These are phyloP conservation scores for Alternaria gansuensis DNA, from an alignment of 2,329 filamentous ascomycete genomes.

Conservation along the genomic window DNA sequence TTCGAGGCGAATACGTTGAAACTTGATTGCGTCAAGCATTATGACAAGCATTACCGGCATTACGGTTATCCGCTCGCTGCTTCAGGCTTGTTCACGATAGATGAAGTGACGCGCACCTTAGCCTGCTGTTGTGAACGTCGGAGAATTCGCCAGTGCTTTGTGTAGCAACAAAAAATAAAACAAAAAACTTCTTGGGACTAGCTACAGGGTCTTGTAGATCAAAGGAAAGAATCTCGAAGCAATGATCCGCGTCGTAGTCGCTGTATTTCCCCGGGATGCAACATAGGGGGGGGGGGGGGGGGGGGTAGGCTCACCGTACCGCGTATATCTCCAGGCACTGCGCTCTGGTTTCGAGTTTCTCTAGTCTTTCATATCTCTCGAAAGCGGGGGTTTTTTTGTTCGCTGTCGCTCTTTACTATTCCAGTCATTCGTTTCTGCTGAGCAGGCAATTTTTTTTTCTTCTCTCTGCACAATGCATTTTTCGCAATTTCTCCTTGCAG, in stretches of 20 bases:
- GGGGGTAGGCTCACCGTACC: neutral
- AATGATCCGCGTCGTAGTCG: neutral
- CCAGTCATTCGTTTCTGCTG: conserved; percentile 35
- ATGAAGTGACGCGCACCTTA: conserved; percentile 11
- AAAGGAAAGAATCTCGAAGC: neutral
- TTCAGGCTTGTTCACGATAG: conserved; percentile 11
- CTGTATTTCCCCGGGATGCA: neutral
- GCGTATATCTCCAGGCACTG: conserved; percentile 4
- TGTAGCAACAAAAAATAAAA: neutral
- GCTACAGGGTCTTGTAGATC: neutral
- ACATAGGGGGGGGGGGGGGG: conserved; percentile 12
- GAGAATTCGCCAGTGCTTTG: conserved; percentile 6
- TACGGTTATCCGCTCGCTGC: conserved; percentile 5
- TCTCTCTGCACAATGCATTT: conserved; percentile 35
- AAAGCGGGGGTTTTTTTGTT: neutral
- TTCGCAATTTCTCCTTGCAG: conserved; percentile 33
- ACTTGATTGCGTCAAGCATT: conserved; percentile 9
- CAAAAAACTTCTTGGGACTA: neutral
- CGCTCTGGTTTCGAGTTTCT: conserved; percentile 7
- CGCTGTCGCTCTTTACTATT: conserved; percentile 19
- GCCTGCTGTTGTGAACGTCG: neutral
- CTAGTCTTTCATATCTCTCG: neutral
- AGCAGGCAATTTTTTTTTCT: conserved; percentile 28
- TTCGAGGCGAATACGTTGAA: conserved; percentile 13
- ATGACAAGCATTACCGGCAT: conserved; percentile 12